phyloP scores from a whole-genome alignment of 805 yeast species.

The Kluyveromyces starmeri region DNA sequence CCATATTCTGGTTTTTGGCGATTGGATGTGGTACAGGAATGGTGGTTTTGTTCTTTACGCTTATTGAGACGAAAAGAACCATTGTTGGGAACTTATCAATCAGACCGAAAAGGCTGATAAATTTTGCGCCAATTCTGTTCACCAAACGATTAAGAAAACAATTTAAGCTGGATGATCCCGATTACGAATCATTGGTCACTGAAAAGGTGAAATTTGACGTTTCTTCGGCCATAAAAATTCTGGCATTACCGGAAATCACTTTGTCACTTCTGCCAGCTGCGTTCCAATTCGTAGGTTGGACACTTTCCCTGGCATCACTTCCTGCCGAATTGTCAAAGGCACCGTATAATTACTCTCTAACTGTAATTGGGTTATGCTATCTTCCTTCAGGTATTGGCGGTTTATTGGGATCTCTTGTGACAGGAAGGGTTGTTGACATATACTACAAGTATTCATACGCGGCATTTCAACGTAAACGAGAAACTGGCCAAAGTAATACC shows the following conservation, averaged over 20 bases:
- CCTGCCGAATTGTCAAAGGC: conserved; percentile 41
- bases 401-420: conserved; percentile 47
- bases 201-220: conserved; percentile 23
- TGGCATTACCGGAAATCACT: conserved; percentile 37
- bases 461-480: conserved; percentile 15
- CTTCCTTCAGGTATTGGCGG: conserved; percentile 67
- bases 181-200: conserved; percentile 20
- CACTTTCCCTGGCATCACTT: conserved; percentile 54
- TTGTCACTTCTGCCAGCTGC: conserved; percentile 50
- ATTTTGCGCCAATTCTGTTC: conserved; percentile 38
- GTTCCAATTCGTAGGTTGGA: conserved; percentile 61
- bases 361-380: conserved; percentile 60
- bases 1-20: conserved; percentile 66
- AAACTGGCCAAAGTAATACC: conserved; percentile 18
- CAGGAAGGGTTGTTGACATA: conserved; percentile 50
- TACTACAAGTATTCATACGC: conserved; percentile 33
- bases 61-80: conserved; percentile 70
- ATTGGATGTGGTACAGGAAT: conserved; percentile 48
- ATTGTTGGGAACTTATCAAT: conserved; percentile 68
- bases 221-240: conserved; percentile 36
- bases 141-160: conserved; percentile 13
- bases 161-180: conserved; percentile 27
- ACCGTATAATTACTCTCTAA: conserved; percentile 42
- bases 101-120: conserved; percentile 36
- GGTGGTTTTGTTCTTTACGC: conserved; percentile 25